Evolutionary conservation across 1,284 basidiomycete genomes (phyloP).

Genomic region (Tilletiopsis washingtonensis): DNA sequence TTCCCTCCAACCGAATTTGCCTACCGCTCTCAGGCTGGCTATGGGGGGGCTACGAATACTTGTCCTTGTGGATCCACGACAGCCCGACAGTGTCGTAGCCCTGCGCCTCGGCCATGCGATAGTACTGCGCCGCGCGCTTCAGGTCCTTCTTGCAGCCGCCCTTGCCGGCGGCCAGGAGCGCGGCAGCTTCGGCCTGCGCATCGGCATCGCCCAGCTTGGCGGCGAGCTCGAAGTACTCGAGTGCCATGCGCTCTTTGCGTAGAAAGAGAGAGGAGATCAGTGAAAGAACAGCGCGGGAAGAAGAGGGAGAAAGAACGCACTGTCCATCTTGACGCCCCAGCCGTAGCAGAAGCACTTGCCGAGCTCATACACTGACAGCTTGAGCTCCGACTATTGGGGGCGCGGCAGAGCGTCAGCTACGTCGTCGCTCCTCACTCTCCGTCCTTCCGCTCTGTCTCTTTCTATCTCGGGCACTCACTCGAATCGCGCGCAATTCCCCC

Average conservation of each 20-base stretch:
- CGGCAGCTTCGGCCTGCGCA: slow-evolving; percentile 69
- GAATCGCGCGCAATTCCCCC: slow-evolving; percentile 50
- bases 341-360: slow-evolving; percentile 86
- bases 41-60: too few relatives aligned
- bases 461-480: slow-evolving; percentile 27
- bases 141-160: slow-evolving; percentile 69
- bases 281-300: too few relatives aligned
- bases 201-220: slow-evolving; percentile 76
- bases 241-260: slow-evolving; percentile 55
- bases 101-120: slow-evolving; percentile 59
- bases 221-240: slow-evolving; percentile 67
- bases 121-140: slow-evolving; percentile 79
- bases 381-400: slow-evolving; percentile 58
- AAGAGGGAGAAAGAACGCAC: too few relatives aligned
- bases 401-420: neutral
- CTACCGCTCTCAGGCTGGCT: slow-evolving; percentile 11
- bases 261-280: too few relatives aligned
- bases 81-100: slow-evolving; percentile 41
- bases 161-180: slow-evolving; percentile 74
- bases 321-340: slow-evolving; percentile 78
- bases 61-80: slow-evolving; percentile 41
- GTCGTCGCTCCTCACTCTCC: too few relatives aligned
- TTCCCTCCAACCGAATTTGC: too few relatives aligned
- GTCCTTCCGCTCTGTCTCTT: too few relatives aligned
- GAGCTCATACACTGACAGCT: slow-evolving; percentile 82